Evolutionary conservation across 2,329 filamentous ascomycete genomes (phyloP).

Genomic region (Colletotrichum sansevieriae): DNA sequence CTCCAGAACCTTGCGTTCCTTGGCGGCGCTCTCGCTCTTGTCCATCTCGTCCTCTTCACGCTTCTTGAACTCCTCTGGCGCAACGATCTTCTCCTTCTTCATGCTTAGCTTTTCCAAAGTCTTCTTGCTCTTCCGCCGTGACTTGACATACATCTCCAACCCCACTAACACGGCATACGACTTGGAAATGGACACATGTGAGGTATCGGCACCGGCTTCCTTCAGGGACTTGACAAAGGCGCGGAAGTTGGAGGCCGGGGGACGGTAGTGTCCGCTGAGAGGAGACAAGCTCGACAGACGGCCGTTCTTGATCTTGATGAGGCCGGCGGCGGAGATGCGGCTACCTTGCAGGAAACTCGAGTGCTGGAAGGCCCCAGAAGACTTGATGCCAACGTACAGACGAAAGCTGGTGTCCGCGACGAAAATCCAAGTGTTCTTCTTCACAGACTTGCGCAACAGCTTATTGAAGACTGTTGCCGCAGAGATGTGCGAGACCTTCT

Average conservation of each 20-base stretch:
- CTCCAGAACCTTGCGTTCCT: constrained; percentile 60
- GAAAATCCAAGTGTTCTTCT: constrained; percentile 94
- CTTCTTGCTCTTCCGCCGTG: constrained; percentile 73
- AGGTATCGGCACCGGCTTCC: constrained; percentile 82
- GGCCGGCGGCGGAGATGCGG: constrained; percentile 83
- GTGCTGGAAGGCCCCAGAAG: constrained; percentile 89
- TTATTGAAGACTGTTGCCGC: constrained; percentile 83
- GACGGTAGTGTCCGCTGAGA: constrained; percentile 84
- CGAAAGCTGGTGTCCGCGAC: constrained; percentile 88
- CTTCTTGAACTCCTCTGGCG: constrained; percentile 69
- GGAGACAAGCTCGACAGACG: constrained; percentile 80
- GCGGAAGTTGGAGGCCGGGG: constrained; percentile 85
- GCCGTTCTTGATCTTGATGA: constrained; percentile 88
- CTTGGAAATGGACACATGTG: constrained; percentile 81
- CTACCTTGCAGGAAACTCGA: constrained; percentile 89
- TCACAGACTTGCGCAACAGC: constrained; percentile 81
- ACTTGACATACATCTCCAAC: constrained; percentile 82
- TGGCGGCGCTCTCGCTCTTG: constrained; percentile 69
- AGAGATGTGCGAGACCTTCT: constrained; percentile 72
- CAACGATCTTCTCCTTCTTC: constrained; percentile 69
- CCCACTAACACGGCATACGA: constrained; percentile 87
- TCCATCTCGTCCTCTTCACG: constrained; percentile 72
- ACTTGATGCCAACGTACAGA: constrained; percentile 91
- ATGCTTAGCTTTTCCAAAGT: constrained; percentile 63
- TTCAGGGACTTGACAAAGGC: constrained; percentile 82